Conservation (phyloP, 345 rosid species). For the Ceriops tagal region DNA sequence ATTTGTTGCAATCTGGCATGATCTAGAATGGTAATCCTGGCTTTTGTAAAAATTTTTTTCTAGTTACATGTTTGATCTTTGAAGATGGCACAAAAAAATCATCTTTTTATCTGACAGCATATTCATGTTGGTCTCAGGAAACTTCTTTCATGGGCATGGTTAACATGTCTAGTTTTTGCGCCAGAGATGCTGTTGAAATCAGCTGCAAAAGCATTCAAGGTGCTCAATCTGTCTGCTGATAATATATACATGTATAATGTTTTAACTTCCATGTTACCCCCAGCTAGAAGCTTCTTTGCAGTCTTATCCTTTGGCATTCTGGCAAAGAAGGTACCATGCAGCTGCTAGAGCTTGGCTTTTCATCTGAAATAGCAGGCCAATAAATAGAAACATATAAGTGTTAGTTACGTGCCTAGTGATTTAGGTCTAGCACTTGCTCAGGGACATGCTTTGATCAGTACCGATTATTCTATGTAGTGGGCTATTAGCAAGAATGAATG, state of each 20-base stretch:
- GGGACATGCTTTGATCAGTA: too few relatives aligned
- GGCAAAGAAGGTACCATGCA: too few relatives aligned
- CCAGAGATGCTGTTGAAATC: slow-evolving; percentile 92
- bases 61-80: background rate
- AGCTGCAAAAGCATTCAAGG: slow-evolving; percentile 62
- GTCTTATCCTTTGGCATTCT: background rate
- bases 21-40: slow-evolving; percentile 76
- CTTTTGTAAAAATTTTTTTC: background rate
- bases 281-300: background rate
- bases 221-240: slow-evolving; percentile 15
- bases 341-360: too few relatives aligned
- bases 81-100: background rate
- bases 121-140: slow-evolving; percentile 57
- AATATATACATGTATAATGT: background rate
- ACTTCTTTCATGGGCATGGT: slow-evolving; percentile 99
- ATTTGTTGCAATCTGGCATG: slow-evolving; percentile 97
- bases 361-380: too few relatives aligned
- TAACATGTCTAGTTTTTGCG: slow-evolving; percentile 85
- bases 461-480: too few relatives aligned
- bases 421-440: too few relatives aligned
- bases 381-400: too few relatives aligned
- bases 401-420: too few relatives aligned
- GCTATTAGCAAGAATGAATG: too few relatives aligned
- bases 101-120: slow-evolving; percentile 21
- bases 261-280: background rate